A percentile compares a stretch with the other conserved stretches of the same genome.
These are phyloP conservation scores for Laguncularia racemosa DNA, from an alignment of 345 rosid genomes.

Conservation along the genomic window DNA sequence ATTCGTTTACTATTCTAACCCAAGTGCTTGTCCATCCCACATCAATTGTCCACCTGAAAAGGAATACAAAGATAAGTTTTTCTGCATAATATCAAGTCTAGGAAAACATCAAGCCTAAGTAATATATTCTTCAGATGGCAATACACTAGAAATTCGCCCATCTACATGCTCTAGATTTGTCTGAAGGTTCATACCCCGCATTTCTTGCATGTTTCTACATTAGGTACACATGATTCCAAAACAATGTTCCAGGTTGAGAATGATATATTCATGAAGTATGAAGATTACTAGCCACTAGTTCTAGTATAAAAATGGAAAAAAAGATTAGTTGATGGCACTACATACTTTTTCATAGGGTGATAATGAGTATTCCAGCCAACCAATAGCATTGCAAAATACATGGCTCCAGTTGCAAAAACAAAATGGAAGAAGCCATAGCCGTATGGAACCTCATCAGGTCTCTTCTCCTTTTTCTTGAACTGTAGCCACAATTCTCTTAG, in stretches of 20 bases:
- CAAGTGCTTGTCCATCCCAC: slow-evolving; percentile 99
- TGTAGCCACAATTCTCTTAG: slow-evolving; percentile 25
- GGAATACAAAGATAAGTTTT: background rate
- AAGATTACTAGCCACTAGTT: too few relatives aligned
- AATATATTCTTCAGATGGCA: too few relatives aligned
- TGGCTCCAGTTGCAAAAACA: slow-evolving; percentile 93
- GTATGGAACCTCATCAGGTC: slow-evolving; percentile 62
- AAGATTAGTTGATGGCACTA: background rate
- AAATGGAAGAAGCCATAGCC: slow-evolving; percentile 98
- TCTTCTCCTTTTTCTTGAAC: slow-evolving; percentile 43
- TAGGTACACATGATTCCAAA: too few relatives aligned
- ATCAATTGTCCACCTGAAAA: slow-evolving; percentile 88
- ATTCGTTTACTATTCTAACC: slow-evolving; percentile 87
- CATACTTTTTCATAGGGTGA: slow-evolving; percentile 70
- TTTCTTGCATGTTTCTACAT: too few relatives aligned
- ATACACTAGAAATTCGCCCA: too few relatives aligned
- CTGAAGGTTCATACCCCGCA: too few relatives aligned
- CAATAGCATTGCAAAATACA: slow-evolving; percentile 93
- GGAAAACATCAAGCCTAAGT: too few relatives aligned
- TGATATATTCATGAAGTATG: too few relatives aligned
- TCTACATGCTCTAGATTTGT: too few relatives aligned
- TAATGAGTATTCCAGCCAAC: slow-evolving; percentile 96
- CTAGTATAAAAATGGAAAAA: background rate
- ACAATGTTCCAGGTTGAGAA: too few relatives aligned
- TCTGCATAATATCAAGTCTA: too few relatives aligned